Evolutionary conservation across 139 green algal species (phyloP).

Genomic region (Protoeuglena noctilucae): DNA sequence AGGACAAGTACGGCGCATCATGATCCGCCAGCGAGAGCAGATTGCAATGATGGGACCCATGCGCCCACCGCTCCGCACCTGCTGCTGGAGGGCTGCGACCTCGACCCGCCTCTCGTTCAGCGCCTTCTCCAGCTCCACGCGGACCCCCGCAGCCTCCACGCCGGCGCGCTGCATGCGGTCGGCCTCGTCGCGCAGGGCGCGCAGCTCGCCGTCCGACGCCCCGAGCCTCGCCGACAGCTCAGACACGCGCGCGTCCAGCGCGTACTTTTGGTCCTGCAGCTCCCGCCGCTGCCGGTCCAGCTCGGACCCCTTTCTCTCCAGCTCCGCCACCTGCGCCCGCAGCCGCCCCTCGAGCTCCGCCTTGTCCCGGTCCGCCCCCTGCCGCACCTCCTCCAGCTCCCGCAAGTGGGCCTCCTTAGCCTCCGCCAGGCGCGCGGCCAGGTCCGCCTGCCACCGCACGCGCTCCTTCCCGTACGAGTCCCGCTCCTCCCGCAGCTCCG

Average conservation of each 20-base stretch:
- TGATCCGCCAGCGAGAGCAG: no score
- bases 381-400: slow-evolving; percentile 18
- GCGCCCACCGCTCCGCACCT: slow-evolving; percentile 33
- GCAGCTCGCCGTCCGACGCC: slow-evolving; percentile 31
- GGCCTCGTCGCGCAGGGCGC: slow-evolving; percentile 34
- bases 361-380: slow-evolving; percentile 23
- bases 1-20: neutral
- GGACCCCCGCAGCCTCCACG: slow-evolving; percentile 19
- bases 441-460: slow-evolving; percentile 16
- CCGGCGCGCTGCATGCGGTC: slow-evolving; percentile 17
- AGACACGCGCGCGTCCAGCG: slow-evolving; percentile 49
- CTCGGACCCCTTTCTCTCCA: slow-evolving; percentile 22
- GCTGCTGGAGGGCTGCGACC: slow-evolving; percentile 44
- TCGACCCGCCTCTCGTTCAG: slow-evolving; percentile 27
- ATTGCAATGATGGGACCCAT: no score
- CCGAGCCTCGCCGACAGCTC: slow-evolving; percentile 51
- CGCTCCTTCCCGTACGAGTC: slow-evolving; percentile 1
- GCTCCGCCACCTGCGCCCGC: slow-evolving; percentile 24
- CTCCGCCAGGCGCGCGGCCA: slow-evolving; percentile 22
- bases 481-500: slow-evolving; percentile 9
- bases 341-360: slow-evolving; percentile 11
- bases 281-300: slow-evolving; percentile 13
- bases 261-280: slow-evolving; percentile 55
- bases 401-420: slow-evolving; percentile 35
- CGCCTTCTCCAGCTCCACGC: slow-evolving; percentile 33